Percentiles rank a stretch among this genome's conserved stretches.
Conservation (phyloP, 2,329 filamentous ascomycete genomes). For the Rhynchosporium graminicola region DNA sequence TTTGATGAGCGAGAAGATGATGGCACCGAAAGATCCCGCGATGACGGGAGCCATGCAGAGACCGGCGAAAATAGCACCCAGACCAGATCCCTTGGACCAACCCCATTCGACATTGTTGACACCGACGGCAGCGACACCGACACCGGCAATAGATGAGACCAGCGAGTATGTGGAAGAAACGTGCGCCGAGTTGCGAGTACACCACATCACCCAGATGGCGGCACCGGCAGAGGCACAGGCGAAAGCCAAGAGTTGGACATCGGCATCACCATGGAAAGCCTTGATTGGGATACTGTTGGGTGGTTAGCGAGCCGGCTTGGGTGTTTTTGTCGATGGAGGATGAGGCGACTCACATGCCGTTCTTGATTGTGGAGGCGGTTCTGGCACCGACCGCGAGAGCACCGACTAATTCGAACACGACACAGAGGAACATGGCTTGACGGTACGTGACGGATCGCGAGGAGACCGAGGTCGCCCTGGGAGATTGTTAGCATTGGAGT, state of each 20-base stretch:
- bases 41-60: slow-evolving; percentile 71
- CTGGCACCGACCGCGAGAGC: slow-evolving; percentile 67
- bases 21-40: slow-evolving; percentile 63
- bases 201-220: slow-evolving; percentile 78
- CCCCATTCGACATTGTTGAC: slow-evolving; percentile 65
- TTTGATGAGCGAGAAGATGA: slow-evolving; percentile 75
- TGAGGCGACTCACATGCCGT: slow-evolving; percentile 46
- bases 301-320: background rate
- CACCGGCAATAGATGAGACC: slow-evolving; percentile 67
- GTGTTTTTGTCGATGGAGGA: background rate
- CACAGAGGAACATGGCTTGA: slow-evolving; percentile 67
- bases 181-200: slow-evolving; percentile 70
- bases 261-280: slow-evolving; percentile 61
- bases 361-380: slow-evolving; percentile 78
- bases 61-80: slow-evolving; percentile 72
- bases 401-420: slow-evolving; percentile 68
- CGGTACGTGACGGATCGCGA: slow-evolving; percentile 73
- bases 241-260: slow-evolving; percentile 69
- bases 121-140: slow-evolving; percentile 67
- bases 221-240: slow-evolving; percentile 64
- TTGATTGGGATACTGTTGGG: slow-evolving; percentile 57
- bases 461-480: slow-evolving; percentile 69
- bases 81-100: slow-evolving; percentile 67
- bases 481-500: too few relatives aligned
- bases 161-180: slow-evolving; percentile 74